phyloP scores from a whole-genome alignment of 2,329 filamentous ascomycete species.

The Gliomastix tumulicola region DNA sequence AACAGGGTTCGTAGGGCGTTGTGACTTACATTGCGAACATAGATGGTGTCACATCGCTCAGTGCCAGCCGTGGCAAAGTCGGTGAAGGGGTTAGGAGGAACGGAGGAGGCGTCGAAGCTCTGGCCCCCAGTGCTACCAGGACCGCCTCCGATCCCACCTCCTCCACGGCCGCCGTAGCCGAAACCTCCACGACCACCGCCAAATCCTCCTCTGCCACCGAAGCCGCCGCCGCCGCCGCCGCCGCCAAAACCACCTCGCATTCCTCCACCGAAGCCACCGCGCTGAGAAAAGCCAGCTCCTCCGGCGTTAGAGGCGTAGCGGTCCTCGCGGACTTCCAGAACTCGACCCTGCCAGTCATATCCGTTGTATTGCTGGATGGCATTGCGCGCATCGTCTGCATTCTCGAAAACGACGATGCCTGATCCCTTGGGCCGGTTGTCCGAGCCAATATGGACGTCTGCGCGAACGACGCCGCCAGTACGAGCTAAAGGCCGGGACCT shows the following conservation, averaged over 20 bases:
- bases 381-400: constrained; percentile 86
- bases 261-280: constrained; percentile 53
- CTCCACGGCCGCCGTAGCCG: constrained; percentile 28
- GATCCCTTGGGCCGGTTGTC: constrained; percentile 95
- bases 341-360: constrained; percentile 94
- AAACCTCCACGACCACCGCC: constrained; percentile 40
- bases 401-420: constrained; percentile 95
- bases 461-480: constrained; percentile 78
- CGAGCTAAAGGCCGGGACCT: constrained; percentile 39
- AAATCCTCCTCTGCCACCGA: constrained; percentile 46
- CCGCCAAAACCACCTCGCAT: constrained; percentile 54
- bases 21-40: constrained; percentile 85
- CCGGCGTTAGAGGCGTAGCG: constrained; percentile 70
- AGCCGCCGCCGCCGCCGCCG: constrained; percentile 42
- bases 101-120: constrained; percentile 39
- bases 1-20: constrained; percentile 12
- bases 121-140: constrained; percentile 28
- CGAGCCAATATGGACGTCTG: constrained; percentile 87
- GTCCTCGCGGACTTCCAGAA: constrained; percentile 92
- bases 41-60: constrained; percentile 78
- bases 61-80: constrained; percentile 84
- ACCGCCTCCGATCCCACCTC: constrained; percentile 28
- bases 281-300: constrained; percentile 40
- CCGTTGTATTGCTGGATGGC: constrained; percentile 98
- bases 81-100: constrained; percentile 82